Conservation (phyloP, 805 yeast species). For the Candida adriatica region DNA sequence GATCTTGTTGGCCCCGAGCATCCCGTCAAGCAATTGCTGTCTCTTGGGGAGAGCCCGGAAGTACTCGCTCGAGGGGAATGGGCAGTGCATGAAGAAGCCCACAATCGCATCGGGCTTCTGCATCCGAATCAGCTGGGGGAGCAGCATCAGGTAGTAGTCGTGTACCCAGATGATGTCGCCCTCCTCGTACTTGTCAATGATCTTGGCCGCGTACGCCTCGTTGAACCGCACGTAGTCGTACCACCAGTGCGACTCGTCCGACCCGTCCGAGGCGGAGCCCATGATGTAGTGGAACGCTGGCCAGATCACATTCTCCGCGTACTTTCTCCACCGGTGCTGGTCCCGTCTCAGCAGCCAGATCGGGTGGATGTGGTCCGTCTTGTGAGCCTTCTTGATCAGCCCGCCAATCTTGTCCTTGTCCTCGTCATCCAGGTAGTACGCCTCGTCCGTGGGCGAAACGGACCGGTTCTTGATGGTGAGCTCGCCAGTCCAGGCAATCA, state of each 20-base stretch:
- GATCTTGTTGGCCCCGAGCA: constrained; percentile 82
- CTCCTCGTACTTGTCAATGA: constrained; percentile 64
- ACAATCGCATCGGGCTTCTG: constrained; percentile 76
- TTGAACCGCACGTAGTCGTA: constrained; percentile 85
- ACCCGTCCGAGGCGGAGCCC: constrained; percentile 63
- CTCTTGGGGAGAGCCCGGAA: constrained; percentile 85
- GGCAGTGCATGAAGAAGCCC: constrained; percentile 90
- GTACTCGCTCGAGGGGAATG: constrained; percentile 93
- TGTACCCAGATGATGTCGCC: constrained; percentile 95
- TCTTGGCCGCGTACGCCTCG: constrained; percentile 80
- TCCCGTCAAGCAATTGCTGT: constrained; percentile 75
- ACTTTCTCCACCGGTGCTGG: constrained; percentile 79
- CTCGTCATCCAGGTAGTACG: constrained; percentile 47
- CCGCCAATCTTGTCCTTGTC: constrained; percentile 48
- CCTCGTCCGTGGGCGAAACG: constrained; percentile 37
- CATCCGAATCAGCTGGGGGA: constrained; percentile 77
- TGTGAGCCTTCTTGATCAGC: constrained; percentile 38
- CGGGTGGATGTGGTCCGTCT: constrained; percentile 61
- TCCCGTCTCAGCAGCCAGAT: constrained; percentile 81
- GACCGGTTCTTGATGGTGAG: constrained; percentile 28
- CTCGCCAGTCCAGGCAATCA: constrained; percentile 96
- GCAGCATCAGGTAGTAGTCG: constrained; percentile 85
- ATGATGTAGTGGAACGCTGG: constrained; percentile 92
- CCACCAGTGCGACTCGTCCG: constrained; percentile 73
- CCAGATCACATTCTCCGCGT: constrained; percentile 90